Evolutionary conservation across 2,329 filamentous ascomycete species (phyloP).

Genomic region (Mycocentrospora acerina): DNA sequence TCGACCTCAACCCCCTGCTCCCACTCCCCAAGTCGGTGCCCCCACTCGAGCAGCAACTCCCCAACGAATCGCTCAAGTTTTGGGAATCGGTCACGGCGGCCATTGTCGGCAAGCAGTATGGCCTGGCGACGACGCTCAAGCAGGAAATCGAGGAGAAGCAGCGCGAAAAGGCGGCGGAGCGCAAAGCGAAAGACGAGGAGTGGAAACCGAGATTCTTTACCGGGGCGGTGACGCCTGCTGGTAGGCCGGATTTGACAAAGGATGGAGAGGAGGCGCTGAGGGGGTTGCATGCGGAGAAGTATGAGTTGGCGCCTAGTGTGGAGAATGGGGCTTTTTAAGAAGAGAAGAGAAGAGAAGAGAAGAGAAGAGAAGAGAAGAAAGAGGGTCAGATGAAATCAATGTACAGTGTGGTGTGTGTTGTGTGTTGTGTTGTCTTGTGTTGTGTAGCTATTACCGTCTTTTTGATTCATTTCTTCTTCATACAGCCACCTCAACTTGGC

Average conservation of each 20-base stretch:
- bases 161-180: constrained; percentile 77
- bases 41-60: constrained; percentile 73
- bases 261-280: constrained; percentile 62
- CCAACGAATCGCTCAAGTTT: constrained; percentile 85
- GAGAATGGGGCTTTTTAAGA: constrained; percentile 43
- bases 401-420: too few species aligned
- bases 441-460: too few species aligned
- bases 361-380: too few species aligned
- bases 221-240: constrained; percentile 58
- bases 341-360: too few species aligned
- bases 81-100: constrained; percentile 88
- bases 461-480: too few species aligned
- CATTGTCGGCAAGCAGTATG: constrained; percentile 80
- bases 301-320: constrained; percentile 48
- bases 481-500: too few species aligned
- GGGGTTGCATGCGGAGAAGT: constrained; percentile 57
- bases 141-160: constrained; percentile 90
- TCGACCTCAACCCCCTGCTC: constrained; percentile 82
- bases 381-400: too few species aligned
- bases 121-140: constrained; percentile 81
- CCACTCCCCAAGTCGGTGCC: constrained; percentile 80
- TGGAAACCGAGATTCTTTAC: constrained; percentile 92
- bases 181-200: constrained; percentile 66
- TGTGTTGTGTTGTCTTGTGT: too few species aligned
- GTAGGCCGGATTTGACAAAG: constrained; percentile 63